phyloP scores from a whole-genome alignment of 1,139 yeast species.

The Ashbya aceris region DNA sequence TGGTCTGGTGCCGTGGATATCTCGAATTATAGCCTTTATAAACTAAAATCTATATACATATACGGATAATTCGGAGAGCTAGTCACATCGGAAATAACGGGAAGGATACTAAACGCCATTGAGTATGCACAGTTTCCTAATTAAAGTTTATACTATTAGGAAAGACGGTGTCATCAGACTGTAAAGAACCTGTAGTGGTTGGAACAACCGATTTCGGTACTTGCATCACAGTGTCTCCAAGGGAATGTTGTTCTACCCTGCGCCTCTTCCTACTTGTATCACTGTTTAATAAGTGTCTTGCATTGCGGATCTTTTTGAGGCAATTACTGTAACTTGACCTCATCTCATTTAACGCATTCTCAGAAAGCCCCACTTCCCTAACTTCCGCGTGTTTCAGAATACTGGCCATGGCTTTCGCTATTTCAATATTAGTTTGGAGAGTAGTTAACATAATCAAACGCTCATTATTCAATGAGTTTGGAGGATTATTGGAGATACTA shows the following conservation, averaged over 20 bases:
- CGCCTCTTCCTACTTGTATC: slow-evolving; percentile 5
- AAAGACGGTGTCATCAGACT: no score
- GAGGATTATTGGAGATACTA: slow-evolving; percentile 4
- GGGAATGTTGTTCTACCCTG: neutral
- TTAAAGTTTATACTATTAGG: no score
- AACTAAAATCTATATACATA: no score
- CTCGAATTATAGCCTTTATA: no score
- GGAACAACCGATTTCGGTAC: slow-evolving; percentile 1
- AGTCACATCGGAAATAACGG: no score
- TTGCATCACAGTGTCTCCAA: neutral
- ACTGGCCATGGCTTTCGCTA: slow-evolving; percentile 26
- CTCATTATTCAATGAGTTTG: slow-evolving; percentile 6
- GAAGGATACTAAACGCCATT: no score
- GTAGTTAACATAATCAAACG: slow-evolving; percentile 11
- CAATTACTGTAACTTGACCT: slow-evolving; percentile 15
- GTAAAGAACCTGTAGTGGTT: no score
- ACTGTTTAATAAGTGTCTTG: slow-evolving; percentile 8
- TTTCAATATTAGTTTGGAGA: slow-evolving; percentile 22
- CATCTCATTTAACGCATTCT: slow-evolving; percentile 21
- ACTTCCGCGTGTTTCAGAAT: slow-evolving; percentile 25
- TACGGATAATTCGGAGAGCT: no score
- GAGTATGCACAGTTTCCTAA: no score
- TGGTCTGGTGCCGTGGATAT: no score
- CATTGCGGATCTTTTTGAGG: slow-evolving; percentile 14
- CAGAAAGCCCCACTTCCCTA: slow-evolving; percentile 23